phyloP scores from a whole-genome alignment of 192 early-diverging fungal genomes.

The Coemansia sp. region DNA sequence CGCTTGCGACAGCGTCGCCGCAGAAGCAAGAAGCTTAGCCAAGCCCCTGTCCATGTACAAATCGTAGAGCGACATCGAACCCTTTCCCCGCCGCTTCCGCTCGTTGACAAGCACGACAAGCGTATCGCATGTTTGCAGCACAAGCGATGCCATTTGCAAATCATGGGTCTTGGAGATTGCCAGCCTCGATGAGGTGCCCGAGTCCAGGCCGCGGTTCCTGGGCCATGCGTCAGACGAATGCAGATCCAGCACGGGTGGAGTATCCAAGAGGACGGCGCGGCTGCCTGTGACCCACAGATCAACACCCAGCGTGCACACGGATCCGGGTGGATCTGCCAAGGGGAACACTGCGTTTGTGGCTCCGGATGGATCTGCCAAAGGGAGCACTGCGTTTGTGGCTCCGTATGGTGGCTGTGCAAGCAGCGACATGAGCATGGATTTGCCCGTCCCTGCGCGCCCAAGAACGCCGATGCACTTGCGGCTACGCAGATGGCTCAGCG shows the following conservation, averaged over 20 bases:
- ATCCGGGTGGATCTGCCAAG: background rate
- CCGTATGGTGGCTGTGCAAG: conserved; percentile 10
- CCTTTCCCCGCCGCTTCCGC: background rate
- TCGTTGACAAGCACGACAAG: conserved; percentile 23
- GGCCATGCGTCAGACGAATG: conserved; percentile 8
- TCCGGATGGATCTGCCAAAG: background rate
- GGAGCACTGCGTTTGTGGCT: conserved; percentile 4
- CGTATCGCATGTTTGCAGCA: conserved; percentile 38
- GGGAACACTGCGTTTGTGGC: conserved; percentile 8
- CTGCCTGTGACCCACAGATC: conserved; percentile 21
- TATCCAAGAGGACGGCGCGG: conserved; percentile 21
- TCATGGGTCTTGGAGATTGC: conserved; percentile 16
- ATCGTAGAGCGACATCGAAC: background rate
- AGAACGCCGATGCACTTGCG: conserved; percentile 24
- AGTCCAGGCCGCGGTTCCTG: background rate
- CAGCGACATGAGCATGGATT: conserved; percentile 23
- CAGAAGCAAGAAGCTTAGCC: conserved; percentile 16
- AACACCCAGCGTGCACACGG: conserved; percentile 2
- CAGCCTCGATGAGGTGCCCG: background rate
- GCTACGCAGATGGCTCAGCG: conserved; percentile 10
- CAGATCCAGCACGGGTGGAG: conserved; percentile 27
- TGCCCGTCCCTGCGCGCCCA: conserved; percentile 24
- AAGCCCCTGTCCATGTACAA: conserved; percentile 19
- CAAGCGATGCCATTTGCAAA: conserved; percentile 28
- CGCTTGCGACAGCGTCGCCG: conserved; percentile 10